These are phyloP conservation scores for Silene vulgaris DNA, from an alignment of 179 eudicot species.

Conservation along the genomic window DNA sequence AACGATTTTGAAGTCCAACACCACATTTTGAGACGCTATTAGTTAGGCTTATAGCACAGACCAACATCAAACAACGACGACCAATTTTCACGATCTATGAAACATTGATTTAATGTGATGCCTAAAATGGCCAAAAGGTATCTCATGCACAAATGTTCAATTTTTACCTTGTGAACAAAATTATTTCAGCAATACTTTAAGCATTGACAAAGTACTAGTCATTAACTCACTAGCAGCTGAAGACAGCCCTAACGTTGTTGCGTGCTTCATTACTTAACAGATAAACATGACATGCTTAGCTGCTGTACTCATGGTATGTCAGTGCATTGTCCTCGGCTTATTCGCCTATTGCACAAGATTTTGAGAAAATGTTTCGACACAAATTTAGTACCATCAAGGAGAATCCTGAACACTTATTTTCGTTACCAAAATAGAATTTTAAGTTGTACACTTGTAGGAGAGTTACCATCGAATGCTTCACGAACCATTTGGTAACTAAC, in stretches of 20 bases:
- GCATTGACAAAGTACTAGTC: constrained; percentile 2
- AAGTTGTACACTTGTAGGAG: constrained; percentile 2
- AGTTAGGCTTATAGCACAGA: too few relatives aligned
- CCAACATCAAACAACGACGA: neutral
- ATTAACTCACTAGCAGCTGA: neutral
- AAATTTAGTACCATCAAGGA: constrained; percentile 9
- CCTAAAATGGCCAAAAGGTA: neutral
- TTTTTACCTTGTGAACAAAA: neutral
- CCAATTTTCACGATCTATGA: neutral
- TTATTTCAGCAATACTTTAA: neutral
- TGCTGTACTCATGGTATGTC: neutral
- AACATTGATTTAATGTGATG: neutral
- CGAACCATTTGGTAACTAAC: constrained; percentile 99
- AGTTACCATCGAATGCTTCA: constrained; percentile 90
- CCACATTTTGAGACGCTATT: neutral
- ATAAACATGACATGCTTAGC: neutral
- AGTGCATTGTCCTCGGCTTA: neutral
- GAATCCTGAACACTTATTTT: neutral
- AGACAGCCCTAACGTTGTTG: constrained; percentile 1
- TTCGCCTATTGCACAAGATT: neutral
- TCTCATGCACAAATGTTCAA: neutral
- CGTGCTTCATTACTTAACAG: neutral
- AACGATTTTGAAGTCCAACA: neutral
- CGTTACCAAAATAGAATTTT: neutral
- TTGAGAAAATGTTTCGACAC: neutral